A percentile compares a stretch with the other conserved stretches of the same genome.
phyloP scores from a whole-genome alignment of 2,329 filamentous ascomycete species.

The Cryphonectria nitschkei region DNA sequence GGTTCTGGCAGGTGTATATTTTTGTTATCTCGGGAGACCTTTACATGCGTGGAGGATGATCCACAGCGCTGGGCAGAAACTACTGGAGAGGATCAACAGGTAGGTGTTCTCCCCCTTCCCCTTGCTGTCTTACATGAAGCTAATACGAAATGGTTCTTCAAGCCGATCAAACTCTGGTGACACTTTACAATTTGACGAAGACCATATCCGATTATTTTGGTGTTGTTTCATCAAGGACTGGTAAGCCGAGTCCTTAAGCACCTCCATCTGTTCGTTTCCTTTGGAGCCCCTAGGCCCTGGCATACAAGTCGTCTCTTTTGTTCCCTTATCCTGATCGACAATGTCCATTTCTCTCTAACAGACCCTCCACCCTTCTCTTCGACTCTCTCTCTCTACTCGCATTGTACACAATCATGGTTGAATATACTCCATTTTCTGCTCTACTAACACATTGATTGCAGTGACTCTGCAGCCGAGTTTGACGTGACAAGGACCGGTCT shows the following conservation, averaged over 20 bases:
- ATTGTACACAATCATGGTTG: not conserved
- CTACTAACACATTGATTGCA: constrained; percentile 36
- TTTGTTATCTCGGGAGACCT: constrained; percentile 42
- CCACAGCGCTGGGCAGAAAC: constrained; percentile 38
- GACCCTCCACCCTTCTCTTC: too few species aligned
- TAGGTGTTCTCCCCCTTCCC: constrained; percentile 26
- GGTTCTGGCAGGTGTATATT: constrained; percentile 43
- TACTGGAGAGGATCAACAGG: constrained; percentile 39
- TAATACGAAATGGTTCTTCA: not conserved
- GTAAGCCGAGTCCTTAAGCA: constrained; percentile 41
- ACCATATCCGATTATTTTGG: constrained; percentile 67
- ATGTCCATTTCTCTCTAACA: not conserved
- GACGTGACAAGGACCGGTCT: constrained; percentile 42
- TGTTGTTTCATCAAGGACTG: constrained; percentile 74
- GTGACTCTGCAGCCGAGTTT: constrained; percentile 73
- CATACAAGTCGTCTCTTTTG: not conserved
- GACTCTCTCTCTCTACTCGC: not conserved
- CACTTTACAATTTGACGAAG: constrained; percentile 41
- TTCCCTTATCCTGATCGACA: not conserved
- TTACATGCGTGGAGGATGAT: constrained; percentile 43
- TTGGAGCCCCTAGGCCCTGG: not conserved
- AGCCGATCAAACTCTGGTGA: constrained; percentile 25
- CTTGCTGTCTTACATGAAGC: not conserved
- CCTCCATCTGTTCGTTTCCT: too few species aligned
- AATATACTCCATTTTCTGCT: not conserved